These are phyloP conservation scores for Leucocoprinus sp. DNA, from an alignment of 768 basidiomycete genomes.

Conservation along the genomic window DNA sequence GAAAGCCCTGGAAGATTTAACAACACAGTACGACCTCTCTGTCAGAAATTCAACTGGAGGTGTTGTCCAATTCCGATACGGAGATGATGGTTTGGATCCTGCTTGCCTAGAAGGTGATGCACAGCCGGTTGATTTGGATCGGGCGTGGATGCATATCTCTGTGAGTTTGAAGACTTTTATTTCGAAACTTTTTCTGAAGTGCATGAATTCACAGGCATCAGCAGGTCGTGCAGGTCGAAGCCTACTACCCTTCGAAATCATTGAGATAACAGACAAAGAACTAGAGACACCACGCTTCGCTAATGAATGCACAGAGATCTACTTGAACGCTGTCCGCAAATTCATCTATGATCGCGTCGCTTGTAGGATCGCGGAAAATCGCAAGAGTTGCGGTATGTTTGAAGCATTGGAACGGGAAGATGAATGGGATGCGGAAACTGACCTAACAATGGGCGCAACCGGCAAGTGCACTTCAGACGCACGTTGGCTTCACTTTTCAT, in stretches of 20 bases:
- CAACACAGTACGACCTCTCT: constrained; percentile 91
- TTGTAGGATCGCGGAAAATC: constrained; percentile 52
- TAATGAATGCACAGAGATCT: constrained; percentile 65
- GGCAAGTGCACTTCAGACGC: constrained; percentile 32
- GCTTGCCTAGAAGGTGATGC: constrained; percentile 95
- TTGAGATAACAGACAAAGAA: constrained; percentile 61
- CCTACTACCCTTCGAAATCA: constrained; percentile 81
- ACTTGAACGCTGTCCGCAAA: constrained; percentile 55
- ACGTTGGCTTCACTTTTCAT: constrained; percentile 3
- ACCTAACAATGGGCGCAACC: constrained; percentile 67
- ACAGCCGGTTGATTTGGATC: constrained; percentile 82
- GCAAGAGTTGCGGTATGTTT: constrained; percentile 73
- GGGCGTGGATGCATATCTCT: constrained; percentile 81
- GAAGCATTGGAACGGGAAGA: constrained; percentile 66
- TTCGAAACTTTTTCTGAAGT: background rate
- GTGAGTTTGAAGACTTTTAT: constrained; percentile 30
- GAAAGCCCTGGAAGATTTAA: constrained; percentile 97
- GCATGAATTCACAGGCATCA: constrained; percentile 41
- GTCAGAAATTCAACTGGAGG: constrained; percentile 93
- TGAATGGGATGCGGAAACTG: constrained; percentile 74
- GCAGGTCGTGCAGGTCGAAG: constrained; percentile 50
- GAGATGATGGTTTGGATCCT: constrained; percentile 95
- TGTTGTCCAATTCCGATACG: constrained; percentile 94
- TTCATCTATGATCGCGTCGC: constrained; percentile 69
- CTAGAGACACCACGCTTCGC: constrained; percentile 50